Conservation (phyloP, 805 yeast species). For the Kregervanrija delftensis region DNA sequence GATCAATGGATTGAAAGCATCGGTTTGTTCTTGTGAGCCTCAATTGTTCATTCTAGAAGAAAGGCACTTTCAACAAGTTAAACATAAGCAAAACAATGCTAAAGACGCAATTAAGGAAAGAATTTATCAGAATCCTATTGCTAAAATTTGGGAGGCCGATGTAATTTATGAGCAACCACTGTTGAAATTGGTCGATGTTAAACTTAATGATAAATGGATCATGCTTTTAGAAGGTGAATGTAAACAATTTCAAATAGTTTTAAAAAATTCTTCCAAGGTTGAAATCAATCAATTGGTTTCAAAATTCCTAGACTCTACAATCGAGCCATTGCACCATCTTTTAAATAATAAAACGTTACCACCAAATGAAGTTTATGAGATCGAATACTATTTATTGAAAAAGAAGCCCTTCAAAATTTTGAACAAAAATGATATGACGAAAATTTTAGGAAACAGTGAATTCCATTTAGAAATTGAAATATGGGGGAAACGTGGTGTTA, state of each 20-base stretch:
- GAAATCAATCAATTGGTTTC: constrained; percentile 51
- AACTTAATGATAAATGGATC: constrained; percentile 56
- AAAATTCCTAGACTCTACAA: constrained; percentile 66
- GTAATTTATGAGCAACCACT: constrained; percentile 49
- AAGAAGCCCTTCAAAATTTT: constrained; percentile 50
- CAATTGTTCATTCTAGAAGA: constrained; percentile 31
- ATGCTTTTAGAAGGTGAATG: constrained; percentile 79
- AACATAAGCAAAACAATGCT: constrained; percentile 8
- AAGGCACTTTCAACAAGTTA: background rate
- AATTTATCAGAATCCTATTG: background rate
- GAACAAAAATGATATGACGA: constrained; percentile 37
- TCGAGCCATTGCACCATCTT: constrained; percentile 53
- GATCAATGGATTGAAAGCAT: constrained; percentile 45
- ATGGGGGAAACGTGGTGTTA: constrained; percentile 68
- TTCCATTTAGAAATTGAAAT: constrained; percentile 50
- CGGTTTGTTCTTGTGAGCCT: constrained; percentile 42
- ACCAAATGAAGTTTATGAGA: constrained; percentile 62
- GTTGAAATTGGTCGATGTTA: constrained; percentile 42
- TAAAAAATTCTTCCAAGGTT: constrained; percentile 55
- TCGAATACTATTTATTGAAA: constrained; percentile 59
- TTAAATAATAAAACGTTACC: constrained; percentile 39
- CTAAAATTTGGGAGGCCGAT: constrained; percentile 27
- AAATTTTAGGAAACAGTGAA: constrained; percentile 31
- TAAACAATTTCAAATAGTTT: constrained; percentile 38
- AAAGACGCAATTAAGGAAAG: constrained; percentile 1